A percentile compares a stretch with the other conserved stretches of the same genome.
Evolutionary conservation across 2,329 filamentous ascomycete species (phyloP).

Genomic region (Thielaviopsis punctulata): DNA sequence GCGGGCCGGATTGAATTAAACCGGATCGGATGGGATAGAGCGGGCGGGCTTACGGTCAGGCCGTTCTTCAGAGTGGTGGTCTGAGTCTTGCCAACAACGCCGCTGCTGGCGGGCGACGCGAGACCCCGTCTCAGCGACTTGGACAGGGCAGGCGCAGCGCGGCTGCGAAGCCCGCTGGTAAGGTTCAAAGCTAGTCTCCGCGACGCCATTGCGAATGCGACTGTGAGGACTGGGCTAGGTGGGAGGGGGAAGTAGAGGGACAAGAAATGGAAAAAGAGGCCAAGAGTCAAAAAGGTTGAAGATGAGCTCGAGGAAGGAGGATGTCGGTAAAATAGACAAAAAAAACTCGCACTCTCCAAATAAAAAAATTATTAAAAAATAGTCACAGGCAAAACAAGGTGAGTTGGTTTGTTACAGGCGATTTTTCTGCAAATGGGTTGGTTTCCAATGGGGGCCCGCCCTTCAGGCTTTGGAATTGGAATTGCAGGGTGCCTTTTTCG

Average conservation of each 20-base stretch:
- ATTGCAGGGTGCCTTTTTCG: slow-evolving; percentile 23
- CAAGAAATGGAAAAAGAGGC: slow-evolving; percentile 12
- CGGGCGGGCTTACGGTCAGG: slow-evolving; percentile 54
- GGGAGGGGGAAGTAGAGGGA: slow-evolving; percentile 5
- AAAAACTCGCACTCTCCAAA: slow-evolving; percentile 1
- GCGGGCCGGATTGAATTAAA: background rate
- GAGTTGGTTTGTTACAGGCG: slow-evolving; percentile 37
- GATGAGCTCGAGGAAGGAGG: slow-evolving; percentile 1
- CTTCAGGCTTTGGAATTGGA: slow-evolving; percentile 32
- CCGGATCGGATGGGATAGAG: background rate
- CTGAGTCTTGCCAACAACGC: slow-evolving; percentile 63
- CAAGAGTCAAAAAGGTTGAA: slow-evolving; percentile 3
- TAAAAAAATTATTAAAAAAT: slow-evolving; percentile 18
- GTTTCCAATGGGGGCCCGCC: too few relatives aligned
- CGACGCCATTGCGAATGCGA: slow-evolving; percentile 63
- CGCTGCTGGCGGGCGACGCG: slow-evolving; percentile 58
- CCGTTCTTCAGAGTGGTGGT: slow-evolving; percentile 94
- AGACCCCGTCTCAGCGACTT: slow-evolving; percentile 69
- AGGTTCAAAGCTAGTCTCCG: slow-evolving; percentile 93
- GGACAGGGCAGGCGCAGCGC: slow-evolving; percentile 65
- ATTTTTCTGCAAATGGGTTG: slow-evolving; percentile 10
- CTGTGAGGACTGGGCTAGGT: slow-evolving; percentile 26
- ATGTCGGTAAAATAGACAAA: slow-evolving; percentile 2
- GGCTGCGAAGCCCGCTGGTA: slow-evolving; percentile 74
- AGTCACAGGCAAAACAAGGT: slow-evolving; percentile 18